Base-by-base conservation (phyloP, 1,284 basidiomycete genomes). In the Ceratobasidium sp. region DNA sequence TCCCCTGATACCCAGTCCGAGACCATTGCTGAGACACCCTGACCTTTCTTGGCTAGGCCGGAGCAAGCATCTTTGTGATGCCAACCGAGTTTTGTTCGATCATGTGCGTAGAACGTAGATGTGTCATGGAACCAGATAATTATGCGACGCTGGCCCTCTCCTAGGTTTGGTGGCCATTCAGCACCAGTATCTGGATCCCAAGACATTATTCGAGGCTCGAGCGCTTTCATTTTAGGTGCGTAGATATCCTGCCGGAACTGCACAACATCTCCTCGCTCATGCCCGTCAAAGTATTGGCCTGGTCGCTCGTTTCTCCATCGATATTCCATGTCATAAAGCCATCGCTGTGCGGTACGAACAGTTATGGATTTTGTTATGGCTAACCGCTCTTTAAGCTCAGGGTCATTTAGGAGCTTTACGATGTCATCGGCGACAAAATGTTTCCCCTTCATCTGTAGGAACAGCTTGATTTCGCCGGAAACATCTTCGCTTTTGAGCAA, bases 1-100 rank as follows among this genome's bases (percentile, higher is more conserved):
- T 88, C 85, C 1, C 85, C 83, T 0, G 87, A 88, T 10, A 89
- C 80, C 76, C 87, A 88, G 62, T 88, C 84, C 0, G 86, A 83
- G 13, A 87, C 83, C 87, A 89, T 89, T 20, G 86, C 62, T 9
- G 85, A 85, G 13, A 61, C 42, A 0, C 86, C 85, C 46, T 86
- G 84, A 0, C 86, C 86, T 79, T 88, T 88, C 26, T 80, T 67
- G 67, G 84, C 82, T n/a, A 86, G 85, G 65, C 77, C 82, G 0
- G 84, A 79, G 33, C 80, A 81, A 40, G 80, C 80, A 1, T 81
- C 77, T 42, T 17, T 54, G 61, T 84, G 80, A 12, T 82, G 78
- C 86, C 86, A 87, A 0, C 78, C 33, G 33, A 62, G 80, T 33
- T 83, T 83, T 1, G 81, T 59, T 0, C 81, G 81, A 71, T 88